These are phyloP conservation scores for Effrenium voratum DNA, from an alignment of 73 alveolate species.

Conservation along the genomic window DNA sequence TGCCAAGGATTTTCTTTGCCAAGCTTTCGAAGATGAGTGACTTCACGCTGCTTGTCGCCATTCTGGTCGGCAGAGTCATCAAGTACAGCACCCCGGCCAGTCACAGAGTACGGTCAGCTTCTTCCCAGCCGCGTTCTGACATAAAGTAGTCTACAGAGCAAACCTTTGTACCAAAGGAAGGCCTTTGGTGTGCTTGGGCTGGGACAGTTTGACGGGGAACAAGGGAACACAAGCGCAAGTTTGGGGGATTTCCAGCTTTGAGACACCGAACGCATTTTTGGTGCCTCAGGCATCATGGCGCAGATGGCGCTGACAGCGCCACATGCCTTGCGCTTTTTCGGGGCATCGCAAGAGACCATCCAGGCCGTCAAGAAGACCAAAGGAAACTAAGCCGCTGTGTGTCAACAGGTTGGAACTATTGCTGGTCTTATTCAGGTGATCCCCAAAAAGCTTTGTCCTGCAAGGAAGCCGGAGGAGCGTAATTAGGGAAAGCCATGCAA, in stretches of 20 bases:
- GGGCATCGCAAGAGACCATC: conserved; percentile 91
- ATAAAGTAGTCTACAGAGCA: too few species aligned
- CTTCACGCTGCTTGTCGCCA: conserved; percentile 50
- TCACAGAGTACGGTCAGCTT: neutral
- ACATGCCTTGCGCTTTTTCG: conserved; percentile 42
- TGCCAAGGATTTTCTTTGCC: conserved; percentile 82
- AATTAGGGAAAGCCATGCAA: too few species aligned
- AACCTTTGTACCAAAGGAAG: too few species aligned
- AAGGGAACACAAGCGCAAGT: too few species aligned
- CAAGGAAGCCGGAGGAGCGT: too few species aligned
- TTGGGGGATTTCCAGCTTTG: too few species aligned
- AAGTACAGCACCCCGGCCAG: conserved; percentile 47
- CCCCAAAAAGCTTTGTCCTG: too few species aligned
- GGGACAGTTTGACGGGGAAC: too few species aligned
- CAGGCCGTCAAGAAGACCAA: conserved; percentile 79
- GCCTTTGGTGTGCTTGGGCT: too few species aligned
- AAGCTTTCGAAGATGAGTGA: conserved; percentile 62
- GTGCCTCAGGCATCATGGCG: conserved; percentile 75
- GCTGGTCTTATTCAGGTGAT: too few species aligned
- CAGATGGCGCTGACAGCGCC: conserved; percentile 94
- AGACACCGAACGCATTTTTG: neutral
- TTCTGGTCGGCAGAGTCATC: conserved; percentile 66
- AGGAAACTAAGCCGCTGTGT: conserved; percentile 11
- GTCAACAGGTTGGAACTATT: too few species aligned
- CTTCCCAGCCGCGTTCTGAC: neutral